phyloP scores from a whole-genome alignment of 202 grass and related monocot genomes.

The Cymbopogon flexuosus region DNA sequence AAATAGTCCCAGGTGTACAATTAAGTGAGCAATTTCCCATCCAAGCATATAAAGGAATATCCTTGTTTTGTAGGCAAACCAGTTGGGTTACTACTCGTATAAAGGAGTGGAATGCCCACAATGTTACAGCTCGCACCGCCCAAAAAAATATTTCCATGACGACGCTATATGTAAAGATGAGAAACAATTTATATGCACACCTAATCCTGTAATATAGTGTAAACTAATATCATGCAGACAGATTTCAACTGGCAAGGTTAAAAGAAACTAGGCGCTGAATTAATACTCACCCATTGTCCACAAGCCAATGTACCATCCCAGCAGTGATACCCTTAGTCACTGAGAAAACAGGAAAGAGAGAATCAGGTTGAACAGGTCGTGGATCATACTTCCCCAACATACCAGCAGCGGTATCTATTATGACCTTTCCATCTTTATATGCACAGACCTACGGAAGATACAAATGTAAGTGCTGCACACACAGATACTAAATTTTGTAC shows the following conservation, averaged over 20 bases:
- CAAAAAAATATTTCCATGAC: not conserved
- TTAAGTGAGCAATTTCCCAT: not conserved
- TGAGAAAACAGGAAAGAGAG: conserved; percentile 95
- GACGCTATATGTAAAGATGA: not conserved
- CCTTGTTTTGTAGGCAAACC: not conserved
- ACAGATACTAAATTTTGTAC: not conserved
- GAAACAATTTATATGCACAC: not conserved
- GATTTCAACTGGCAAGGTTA: conserved; percentile 22
- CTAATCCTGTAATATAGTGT: not conserved
- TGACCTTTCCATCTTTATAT: conserved; percentile 95
- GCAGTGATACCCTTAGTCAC: conserved; percentile 94
- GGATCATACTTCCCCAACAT: conserved; percentile 87
- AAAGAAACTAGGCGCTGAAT: not conserved
- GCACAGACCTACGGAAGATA: conserved; percentile 65
- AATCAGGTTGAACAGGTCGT: conserved; percentile 84
- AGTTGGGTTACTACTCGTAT: not conserved
- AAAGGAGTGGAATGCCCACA: not conserved
- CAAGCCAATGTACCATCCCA: conserved; percentile 89
- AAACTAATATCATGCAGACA: not conserved
- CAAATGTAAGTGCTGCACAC: not conserved
- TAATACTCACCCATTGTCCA: conserved; percentile 67
- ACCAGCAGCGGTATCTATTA: conserved; percentile 96
- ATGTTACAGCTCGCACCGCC: not conserved
- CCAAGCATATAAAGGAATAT: not conserved
- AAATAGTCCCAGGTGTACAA: not conserved